Conservation (phyloP, 2,329 filamentous ascomycete species). For the Colletotrichum chrysophilum region DNA sequence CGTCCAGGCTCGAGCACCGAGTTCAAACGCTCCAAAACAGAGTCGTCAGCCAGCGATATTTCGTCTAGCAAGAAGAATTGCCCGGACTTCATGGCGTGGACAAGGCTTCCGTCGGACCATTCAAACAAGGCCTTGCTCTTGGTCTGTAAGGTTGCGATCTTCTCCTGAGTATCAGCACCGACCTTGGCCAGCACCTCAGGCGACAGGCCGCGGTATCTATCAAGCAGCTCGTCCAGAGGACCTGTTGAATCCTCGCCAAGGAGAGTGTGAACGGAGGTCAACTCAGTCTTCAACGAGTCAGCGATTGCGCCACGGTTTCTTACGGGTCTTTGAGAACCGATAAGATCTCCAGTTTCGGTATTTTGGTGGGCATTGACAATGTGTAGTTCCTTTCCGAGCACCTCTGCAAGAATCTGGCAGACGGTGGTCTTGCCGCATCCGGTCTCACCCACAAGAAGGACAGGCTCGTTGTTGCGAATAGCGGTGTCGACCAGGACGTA, state of each 20-base stretch:
- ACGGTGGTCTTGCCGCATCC: constrained; percentile 98
- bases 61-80: constrained; percentile 95
- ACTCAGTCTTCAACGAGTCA: constrained; percentile 66
- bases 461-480: constrained; percentile 88
- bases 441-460: constrained; percentile 93
- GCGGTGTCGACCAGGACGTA: constrained; percentile 90
- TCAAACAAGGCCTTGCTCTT: constrained; percentile 89
- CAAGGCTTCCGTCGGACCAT: constrained; percentile 93
- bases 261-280: constrained; percentile 52
- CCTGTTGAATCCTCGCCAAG: constrained; percentile 45
- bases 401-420: constrained; percentile 88
- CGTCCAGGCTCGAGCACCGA: constrained; percentile 91
- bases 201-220: constrained; percentile 61
- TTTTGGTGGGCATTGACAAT: constrained; percentile 99
- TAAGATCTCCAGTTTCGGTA: constrained; percentile 95
- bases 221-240: constrained; percentile 60
- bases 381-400: constrained; percentile 75
- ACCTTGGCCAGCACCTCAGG: constrained; percentile 48
- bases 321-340: constrained; percentile 91
- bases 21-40: constrained; percentile 93
- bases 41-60: constrained; percentile 97
- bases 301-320: constrained; percentile 81
- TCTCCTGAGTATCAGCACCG: constrained; percentile 51
- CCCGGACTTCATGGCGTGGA: constrained; percentile 90
- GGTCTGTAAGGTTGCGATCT: constrained; percentile 52